Evolutionary conservation across 2,329 filamentous ascomycete species (phyloP), one percentile per base, ranked within the genome.

Genomic region (Trichoderma aggressivum): DNA sequence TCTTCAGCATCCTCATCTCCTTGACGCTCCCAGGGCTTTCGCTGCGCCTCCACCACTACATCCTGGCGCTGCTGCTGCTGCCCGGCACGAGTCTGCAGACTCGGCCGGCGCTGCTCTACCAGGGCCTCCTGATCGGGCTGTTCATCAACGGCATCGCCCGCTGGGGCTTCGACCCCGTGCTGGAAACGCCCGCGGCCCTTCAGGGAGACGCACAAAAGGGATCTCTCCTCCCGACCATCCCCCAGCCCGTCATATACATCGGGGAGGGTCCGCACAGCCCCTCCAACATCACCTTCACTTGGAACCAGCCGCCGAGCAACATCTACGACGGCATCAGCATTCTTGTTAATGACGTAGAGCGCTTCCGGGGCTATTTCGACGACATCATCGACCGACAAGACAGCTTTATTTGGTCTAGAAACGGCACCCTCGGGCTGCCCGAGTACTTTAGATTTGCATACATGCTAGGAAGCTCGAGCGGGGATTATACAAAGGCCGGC

Each of bases 101-200:
- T 7, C 89, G 96, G 0, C 92, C 93, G 0, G 91, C 91, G 0
- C 84, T 98, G 10, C 80, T 97, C 2, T 98, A 96, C 77, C 95
- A 98, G 80, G 96, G 96, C 12, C 84, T 99, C 2, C 85, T 99
- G 0, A 84, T 98, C 8, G 96, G 96, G 0, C 86, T 98, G 0
- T 98, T 98, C 80, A 91, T 98, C 82, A 98, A 98, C 79, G 95
- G 96, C 66, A 90, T 97, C 72, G 95, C 94, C 5, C 88, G 95
- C 56, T 98, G 96, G 96, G 94, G 94, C 0, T 99, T 97, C 79
- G 94, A 94, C 73, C 87, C 92, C 1, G 89, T 99, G 60, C 87
- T 99, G 18, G 91, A 99, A 81, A 98, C 96, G 0, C 89, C 92
- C 0, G 86, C 81, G 0, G 89, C 90, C 1, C 82, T 99, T 28